Evolutionary conservation across 345 rosid genomes (phyloP).

Genomic region (Kernera saxatilis): DNA sequence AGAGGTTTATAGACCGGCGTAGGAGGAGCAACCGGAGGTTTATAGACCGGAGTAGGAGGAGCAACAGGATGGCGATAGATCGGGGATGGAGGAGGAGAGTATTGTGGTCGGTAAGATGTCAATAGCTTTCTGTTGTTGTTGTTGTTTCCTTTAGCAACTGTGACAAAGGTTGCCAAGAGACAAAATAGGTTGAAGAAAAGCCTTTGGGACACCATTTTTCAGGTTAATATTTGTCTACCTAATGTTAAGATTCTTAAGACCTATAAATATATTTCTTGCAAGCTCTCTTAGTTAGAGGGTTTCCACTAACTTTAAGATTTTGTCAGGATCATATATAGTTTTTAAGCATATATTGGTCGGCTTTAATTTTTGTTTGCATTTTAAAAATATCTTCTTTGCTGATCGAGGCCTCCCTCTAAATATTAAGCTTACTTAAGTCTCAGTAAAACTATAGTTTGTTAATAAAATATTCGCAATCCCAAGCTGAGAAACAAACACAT

Average conservation of each 20-base stretch:
- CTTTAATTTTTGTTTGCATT: background rate
- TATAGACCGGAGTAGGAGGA: slow-evolving; percentile 8
- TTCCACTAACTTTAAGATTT: slow-evolving; percentile 19
- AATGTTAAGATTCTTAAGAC: background rate
- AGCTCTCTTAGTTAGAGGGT: background rate
- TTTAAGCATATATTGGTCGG: background rate
- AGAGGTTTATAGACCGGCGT: background rate
- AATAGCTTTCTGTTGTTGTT: slow-evolving; percentile 19
- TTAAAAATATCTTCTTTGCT: background rate
- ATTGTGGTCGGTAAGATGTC: background rate
- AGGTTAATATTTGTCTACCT: background rate
- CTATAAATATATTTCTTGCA: background rate
- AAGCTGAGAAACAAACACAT: background rate
- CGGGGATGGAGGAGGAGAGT: slow-evolving; percentile 22
- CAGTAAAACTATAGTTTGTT: background rate
- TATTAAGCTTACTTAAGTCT: background rate
- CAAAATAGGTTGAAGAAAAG: background rate
- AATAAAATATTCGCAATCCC: background rate
- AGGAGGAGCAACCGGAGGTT: slow-evolving; percentile 4
- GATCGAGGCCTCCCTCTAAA: slow-evolving; percentile 16
- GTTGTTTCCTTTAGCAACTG: slow-evolving; percentile 16
- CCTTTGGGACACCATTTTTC: slow-evolving; percentile 16
- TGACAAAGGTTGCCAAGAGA: slow-evolving; percentile 3
- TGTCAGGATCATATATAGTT: background rate
- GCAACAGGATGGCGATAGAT: background rate